phyloP scores from a whole-genome alignment of 345 rosid genomes.

The Hypericum androsaemum region DNA sequence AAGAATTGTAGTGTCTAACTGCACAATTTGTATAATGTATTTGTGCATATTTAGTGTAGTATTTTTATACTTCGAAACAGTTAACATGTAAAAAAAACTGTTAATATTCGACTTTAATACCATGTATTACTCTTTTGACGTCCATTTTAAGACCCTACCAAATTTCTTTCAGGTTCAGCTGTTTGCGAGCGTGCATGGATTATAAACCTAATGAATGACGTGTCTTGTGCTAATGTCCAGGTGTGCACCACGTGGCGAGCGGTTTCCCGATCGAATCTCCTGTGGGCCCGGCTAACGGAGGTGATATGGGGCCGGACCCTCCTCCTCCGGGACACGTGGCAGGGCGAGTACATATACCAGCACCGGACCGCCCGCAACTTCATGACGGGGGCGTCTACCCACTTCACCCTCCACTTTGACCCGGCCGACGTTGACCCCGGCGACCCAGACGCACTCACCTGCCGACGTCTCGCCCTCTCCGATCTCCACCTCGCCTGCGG shows the following conservation, averaged over 20 bases:
- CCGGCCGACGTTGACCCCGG: slow-evolving; percentile 39
- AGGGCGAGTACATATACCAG: slow-evolving; percentile 46
- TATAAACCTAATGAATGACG: neutral
- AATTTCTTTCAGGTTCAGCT: no score
- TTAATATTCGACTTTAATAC: no score
- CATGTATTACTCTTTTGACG: no score
- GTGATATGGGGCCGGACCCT: slow-evolving; percentile 49
- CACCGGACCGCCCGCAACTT: slow-evolving; percentile 67
- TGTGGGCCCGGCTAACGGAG: slow-evolving; percentile 58
- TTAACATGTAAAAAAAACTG: no score
- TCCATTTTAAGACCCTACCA: no score
- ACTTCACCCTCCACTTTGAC: slow-evolving; percentile 49
- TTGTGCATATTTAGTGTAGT: no score
- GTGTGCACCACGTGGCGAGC: slow-evolving; percentile 92
- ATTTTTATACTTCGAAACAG: no score
- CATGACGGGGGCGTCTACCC: slow-evolving; percentile 25
- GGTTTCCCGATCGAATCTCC: slow-evolving; percentile 58
- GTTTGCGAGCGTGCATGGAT: slow-evolving; percentile 13
- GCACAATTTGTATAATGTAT: no score
- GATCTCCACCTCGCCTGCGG: slow-evolving; percentile 74
- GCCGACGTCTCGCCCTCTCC: slow-evolving; percentile 76
- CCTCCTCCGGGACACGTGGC: slow-evolving; percentile 51
- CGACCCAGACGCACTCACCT: slow-evolving; percentile 43
- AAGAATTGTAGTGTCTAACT: no score
- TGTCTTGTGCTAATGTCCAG: slow-evolving; percentile 20